phyloP scores from a whole-genome alignment of 164 flowering plant genomes.

The Dillenia suffruticosa region DNA sequence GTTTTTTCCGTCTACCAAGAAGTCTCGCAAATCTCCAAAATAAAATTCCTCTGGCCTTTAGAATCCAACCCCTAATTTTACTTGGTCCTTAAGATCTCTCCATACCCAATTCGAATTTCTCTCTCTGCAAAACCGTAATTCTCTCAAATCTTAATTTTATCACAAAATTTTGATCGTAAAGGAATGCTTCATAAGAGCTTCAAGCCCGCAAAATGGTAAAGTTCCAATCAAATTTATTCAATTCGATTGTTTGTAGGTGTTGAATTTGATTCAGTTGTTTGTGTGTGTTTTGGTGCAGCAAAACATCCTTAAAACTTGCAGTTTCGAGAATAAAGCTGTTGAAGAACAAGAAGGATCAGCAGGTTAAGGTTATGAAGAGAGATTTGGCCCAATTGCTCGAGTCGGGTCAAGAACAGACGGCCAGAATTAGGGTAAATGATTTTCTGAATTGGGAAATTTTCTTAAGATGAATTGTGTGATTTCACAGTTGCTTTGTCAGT shows the following conservation, averaged over 20 bases:
- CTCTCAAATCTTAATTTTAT: too few species aligned
- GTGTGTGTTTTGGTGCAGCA: constrained; percentile 45
- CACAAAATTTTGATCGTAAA: background rate
- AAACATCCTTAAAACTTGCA: constrained; percentile 78
- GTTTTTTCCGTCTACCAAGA: too few species aligned
- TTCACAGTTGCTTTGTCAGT: too few species aligned
- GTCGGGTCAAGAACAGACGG: constrained; percentile 77
- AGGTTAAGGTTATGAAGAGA: constrained; percentile 61
- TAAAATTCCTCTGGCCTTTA: too few species aligned
- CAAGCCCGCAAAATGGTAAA: constrained; percentile 84
- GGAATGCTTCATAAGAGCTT: constrained; percentile 71
- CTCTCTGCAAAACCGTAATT: too few species aligned
- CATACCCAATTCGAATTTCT: too few species aligned
- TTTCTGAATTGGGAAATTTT: too few species aligned
- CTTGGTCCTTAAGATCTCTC: too few species aligned
- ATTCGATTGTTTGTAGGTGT: constrained; percentile 2
- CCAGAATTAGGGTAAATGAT: constrained; percentile 67
- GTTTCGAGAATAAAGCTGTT: constrained; percentile 70
- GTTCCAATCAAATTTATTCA: background rate
- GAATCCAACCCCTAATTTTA: too few species aligned
- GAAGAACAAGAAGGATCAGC: constrained; percentile 75
- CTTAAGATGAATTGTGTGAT: too few species aligned
- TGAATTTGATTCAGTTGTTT: constrained; percentile 6
- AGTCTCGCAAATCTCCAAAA: too few species aligned
- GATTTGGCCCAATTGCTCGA: constrained; percentile 86